Base-by-base conservation (phyloP, 208 protist genomes). In the Crithidia mellificae region DNA sequence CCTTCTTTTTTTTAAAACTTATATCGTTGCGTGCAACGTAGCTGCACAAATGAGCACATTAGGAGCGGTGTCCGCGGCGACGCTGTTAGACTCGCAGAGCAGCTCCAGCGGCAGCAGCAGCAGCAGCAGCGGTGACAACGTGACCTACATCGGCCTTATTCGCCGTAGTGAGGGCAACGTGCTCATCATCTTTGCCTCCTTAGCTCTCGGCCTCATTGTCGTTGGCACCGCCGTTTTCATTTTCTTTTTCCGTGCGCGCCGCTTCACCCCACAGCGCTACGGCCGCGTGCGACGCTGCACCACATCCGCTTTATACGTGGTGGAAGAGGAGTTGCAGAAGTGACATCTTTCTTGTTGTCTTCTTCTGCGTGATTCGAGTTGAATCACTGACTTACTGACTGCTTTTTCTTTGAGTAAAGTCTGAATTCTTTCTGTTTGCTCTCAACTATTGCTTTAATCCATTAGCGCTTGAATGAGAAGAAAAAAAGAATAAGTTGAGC, bases 201-300 rank as follows among this genome's bases (percentile, higher is more conserved):
- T 88, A 25, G 70, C 74, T 19, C 68, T 88, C 24, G 70, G 34
- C 24, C 52, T 84, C 20, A 54, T 84, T 2, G 12, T 84, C 6
- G 19, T 68, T 3, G 81, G 77, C 25, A 67, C 80, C 8, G 34
- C 71, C 12, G 51, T 57, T 19, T 61, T 77, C 20, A 43, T 73
- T 20, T 65, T 55, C 20, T 68, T 52, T 11, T 74, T 73, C 49
- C 68, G 71, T 14, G 67, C 77, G 7, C 47, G 68, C 5, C 67
- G 61, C 27, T 38, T 68, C 19, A 15, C 57, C 0, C 39, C 70
- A 20, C 58, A 71, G 19, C 56, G 68, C 25, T 83, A 81, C 67
- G 77, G 73, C 3, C 34, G 49, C 20, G 51, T 75, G 43, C 49
- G 65, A n/a, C 66, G 72, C 36, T 65, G 51, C 41, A 53, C 54